Evolutionary conservation across 768 basidiomycete species (phyloP), one percentile per base, ranked within the genome.

Genomic region (Amanita pseudoporphyria): DNA sequence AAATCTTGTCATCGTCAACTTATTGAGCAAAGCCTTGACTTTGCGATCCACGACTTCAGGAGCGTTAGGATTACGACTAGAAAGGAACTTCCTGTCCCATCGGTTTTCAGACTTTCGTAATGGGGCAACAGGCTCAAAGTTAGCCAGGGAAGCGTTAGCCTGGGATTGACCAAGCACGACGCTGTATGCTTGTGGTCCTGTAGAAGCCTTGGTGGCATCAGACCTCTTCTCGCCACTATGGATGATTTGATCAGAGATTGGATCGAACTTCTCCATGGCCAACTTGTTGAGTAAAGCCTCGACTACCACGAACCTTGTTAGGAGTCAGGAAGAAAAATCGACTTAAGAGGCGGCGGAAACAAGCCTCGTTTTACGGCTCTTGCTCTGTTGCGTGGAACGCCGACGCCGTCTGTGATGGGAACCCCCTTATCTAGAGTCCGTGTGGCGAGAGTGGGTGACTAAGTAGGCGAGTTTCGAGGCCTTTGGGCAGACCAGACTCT

Each of bases 1-100:
- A 74, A n/a, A n/a, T n/a, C n/a, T n/a, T n/a, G n/a, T n/a, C n/a
- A n/a, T n/a, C n/a, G n/a, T n/a, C n/a, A n/a, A n/a, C n/a, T n/a
- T n/a, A n/a, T n/a, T n/a, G n/a, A n/a, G n/a, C n/a, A n/a, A n/a
- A n/a, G n/a, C n/a, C n/a, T n/a, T n/a, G n/a, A n/a, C n/a, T n/a
- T n/a, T n/a, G n/a, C n/a, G n/a, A n/a, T n/a, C n/a, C n/a, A 97
- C 89, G 53, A 85, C 67, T 57, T 90, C 90, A 9, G 89, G 84
- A 1, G 87, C 82, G 39, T 89, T 84, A 10, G 70, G 64, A 40
- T n/a, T n/a, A 57, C 62, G 50, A 69, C 66, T 54, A 76, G 62
- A 51, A 30, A 72, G 58, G 5, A 71, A 60, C 59, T 80, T 81
- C 59, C 76, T 64, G 37, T 81, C 77, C 95, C 93, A 97, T 40